Evolutionary conservation across 1,139 yeast species (phyloP).

Genomic region (Kurtzmaniella quercitrusa): DNA sequence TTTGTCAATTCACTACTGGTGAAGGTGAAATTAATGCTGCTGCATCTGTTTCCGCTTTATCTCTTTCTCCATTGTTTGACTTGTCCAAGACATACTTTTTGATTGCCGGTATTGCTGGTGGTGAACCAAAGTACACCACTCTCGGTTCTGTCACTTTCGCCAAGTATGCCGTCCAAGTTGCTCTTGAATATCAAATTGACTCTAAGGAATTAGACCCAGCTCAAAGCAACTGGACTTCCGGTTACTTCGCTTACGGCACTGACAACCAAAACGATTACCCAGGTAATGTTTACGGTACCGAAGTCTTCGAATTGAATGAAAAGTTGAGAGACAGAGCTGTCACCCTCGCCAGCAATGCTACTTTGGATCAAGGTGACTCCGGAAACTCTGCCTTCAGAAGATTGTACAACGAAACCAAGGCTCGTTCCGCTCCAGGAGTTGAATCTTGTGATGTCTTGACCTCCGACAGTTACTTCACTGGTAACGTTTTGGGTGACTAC

Average conservation of each 20-base stretch:
- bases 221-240: conserved; percentile 55
- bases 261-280: conserved; percentile 51
- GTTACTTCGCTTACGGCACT: conserved; percentile 58
- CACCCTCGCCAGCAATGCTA: conserved; percentile 43
- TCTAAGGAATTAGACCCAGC: conserved; percentile 43
- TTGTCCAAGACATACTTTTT: conserved; percentile 57
- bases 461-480: conserved; percentile 59
- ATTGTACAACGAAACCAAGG: conserved; percentile 47
- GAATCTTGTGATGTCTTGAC: conserved; percentile 59
- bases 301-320: conserved; percentile 61
- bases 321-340: conserved; percentile 57
- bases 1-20: conserved; percentile 64
- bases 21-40: conserved; percentile 73
- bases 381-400: conserved; percentile 44
- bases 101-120: conserved; percentile 67
- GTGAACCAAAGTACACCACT: conserved; percentile 47
- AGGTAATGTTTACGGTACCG: conserved; percentile 56
- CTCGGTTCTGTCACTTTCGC: conserved; percentile 60
- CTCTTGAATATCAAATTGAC: conserved; percentile 53
- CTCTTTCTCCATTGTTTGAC: conserved; percentile 54
- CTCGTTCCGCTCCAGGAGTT: conserved; percentile 44
- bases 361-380: conserved; percentile 44
- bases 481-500: conserved; percentile 47
- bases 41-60: conserved; percentile 50
- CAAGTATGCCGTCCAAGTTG: conserved; percentile 61